Conservation (phyloP, 2,329 filamentous ascomycete species). For the Pyrenophora tritici-repentis region DNA sequence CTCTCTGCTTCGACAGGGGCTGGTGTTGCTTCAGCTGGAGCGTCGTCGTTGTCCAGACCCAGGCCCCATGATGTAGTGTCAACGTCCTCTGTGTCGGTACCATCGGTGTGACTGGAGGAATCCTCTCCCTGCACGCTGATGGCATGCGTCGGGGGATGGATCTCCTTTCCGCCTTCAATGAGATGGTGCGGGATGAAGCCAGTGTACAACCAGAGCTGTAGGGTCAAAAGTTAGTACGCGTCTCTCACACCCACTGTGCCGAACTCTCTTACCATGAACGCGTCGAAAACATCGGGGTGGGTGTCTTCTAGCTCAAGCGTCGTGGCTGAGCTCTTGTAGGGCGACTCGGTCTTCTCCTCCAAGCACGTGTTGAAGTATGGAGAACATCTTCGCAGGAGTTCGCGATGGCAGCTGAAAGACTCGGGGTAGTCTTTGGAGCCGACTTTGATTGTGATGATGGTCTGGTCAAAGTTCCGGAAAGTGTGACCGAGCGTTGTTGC, state of each 20-base stretch:
- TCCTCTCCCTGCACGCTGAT: constrained; percentile 28
- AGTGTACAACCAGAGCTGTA: constrained; percentile 41
- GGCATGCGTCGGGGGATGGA: constrained; percentile 35
- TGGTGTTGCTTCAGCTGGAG: constrained; percentile 15
- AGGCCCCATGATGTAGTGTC: constrained; percentile 44
- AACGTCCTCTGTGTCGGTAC: constrained; percentile 37
- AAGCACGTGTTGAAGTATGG: constrained; percentile 40
- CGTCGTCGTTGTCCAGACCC: constrained; percentile 38
- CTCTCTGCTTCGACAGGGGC: constrained; percentile 15
- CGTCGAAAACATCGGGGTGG: constrained; percentile 45
- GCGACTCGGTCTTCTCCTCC: constrained; percentile 37
- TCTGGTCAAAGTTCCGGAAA: constrained; percentile 46
- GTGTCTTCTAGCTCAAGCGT: constrained; percentile 41
- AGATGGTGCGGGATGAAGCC: constrained; percentile 45
- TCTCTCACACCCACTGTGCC: too few relatives aligned
- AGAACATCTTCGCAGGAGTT: constrained; percentile 42
- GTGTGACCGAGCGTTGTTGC: constrained; percentile 43
- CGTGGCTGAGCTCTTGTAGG: constrained; percentile 35
- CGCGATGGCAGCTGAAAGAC: constrained; percentile 43
- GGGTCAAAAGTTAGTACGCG: too few relatives aligned
- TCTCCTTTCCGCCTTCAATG: constrained; percentile 43
- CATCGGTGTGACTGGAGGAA: constrained; percentile 17
- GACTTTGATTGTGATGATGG: constrained; percentile 44
- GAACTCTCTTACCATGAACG: constrained; percentile 30
- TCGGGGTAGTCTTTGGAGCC: constrained; percentile 38